phyloP scores from a whole-genome alignment of 768 basidiomycete species.

The Rhodotorula babjevae region DNA sequence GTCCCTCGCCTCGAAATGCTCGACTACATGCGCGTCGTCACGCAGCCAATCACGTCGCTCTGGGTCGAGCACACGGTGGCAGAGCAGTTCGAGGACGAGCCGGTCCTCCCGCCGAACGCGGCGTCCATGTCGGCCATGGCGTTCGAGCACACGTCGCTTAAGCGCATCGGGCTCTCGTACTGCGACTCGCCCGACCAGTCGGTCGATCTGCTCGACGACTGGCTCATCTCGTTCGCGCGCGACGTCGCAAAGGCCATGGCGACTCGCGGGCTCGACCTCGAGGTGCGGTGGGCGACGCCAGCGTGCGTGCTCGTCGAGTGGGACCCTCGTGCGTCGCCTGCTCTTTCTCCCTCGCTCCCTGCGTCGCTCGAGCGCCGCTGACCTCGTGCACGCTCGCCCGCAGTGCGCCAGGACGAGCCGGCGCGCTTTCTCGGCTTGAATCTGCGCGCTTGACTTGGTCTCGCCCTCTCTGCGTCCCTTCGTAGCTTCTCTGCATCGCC shows the following conservation, averaged over 20 bases:
- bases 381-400: neutral
- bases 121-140: neutral
- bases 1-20: rapidly evolving
- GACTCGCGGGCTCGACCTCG: neutral
- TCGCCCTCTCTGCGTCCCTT: neutral
- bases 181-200: neutral
- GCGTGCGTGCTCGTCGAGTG: neutral
- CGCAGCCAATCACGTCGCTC: neutral
- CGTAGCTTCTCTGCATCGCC: too few relatives aligned
- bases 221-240: neutral
- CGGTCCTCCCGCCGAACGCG: neutral
- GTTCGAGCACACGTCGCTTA: neutral
- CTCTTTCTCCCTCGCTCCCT: neutral
- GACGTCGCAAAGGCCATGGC: neutral
- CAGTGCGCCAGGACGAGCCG: neutral
- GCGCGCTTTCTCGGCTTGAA: neutral
- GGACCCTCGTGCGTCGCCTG: neutral
- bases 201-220: neutral
- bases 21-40: neutral
- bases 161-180: neutral
- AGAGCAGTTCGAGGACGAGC: neutral
- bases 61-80: neutral
- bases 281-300: neutral
- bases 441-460: neutral
- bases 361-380: neutral